Evolutionary conservation across 306 rosid species (phyloP), one percentile per base, ranked within the genome.

Genomic region (Acacia crassicarpa): DNA sequence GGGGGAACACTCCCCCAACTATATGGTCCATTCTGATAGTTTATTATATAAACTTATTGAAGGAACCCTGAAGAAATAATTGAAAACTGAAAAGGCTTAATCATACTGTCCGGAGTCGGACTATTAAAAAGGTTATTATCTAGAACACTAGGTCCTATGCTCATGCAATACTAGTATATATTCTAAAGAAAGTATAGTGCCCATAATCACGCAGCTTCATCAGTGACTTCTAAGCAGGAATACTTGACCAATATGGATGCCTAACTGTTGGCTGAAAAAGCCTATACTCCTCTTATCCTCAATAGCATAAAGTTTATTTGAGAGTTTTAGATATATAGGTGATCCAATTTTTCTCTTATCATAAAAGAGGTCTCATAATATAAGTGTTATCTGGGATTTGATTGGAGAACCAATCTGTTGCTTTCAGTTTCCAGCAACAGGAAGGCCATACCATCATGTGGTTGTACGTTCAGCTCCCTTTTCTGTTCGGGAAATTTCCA

Each of bases 1-100:
- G 10, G 59, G 92, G 92, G 82, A 77, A 91, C 97, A 91, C 22
- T 67, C 43, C 54, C 83, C 76, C 80, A 61, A 66, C 75, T 66
- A 58, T 40, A 72, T 78, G 54, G 62, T 75, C 67, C 79, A 71
- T 63, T 84, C 48, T 61, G 76, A 32, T 61, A 78, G 59, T 46
- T 72, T 46, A 73, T 41, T 38, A 35, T 8, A 49, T 61, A 38
- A 38, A 78, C 17, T 25, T 74, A n/a, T 49, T 33, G 67, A 72
- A 70, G 77, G 27, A 83, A 33, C 66, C 79, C 70, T 72, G 62
- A 67, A 17, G 75, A 58, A 80, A 77, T 44, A 83, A 72, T 77
- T 83, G 59, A 83, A 49, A 83, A 79, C 83, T 65, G 66, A 76
- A 69, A 65, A 71, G 46, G 54, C 72, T 73, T 40, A 78, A 88